These are phyloP conservation scores for Tuctoria greenei DNA, from an alignment of 176 grass and related monocot species.

Conservation along the genomic window DNA sequence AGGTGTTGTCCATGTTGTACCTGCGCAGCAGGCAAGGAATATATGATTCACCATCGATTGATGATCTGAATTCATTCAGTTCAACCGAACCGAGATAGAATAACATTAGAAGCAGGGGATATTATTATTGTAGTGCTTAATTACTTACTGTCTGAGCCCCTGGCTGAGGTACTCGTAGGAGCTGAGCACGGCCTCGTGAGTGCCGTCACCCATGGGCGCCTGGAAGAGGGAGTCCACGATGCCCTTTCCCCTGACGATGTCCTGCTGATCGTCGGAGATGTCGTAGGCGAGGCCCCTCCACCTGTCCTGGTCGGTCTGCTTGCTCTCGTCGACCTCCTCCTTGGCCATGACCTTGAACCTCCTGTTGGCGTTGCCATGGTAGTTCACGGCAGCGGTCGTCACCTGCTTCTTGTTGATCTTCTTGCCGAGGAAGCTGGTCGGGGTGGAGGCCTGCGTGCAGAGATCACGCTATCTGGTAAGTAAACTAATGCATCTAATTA, in stretches of 20 bases:
- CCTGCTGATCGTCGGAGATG: constrained; percentile 87
- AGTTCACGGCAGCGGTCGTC: constrained; percentile 43
- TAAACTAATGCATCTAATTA: no score
- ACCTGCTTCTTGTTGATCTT: constrained; percentile 24
- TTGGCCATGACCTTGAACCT: constrained; percentile 45
- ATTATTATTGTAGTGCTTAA: no score
- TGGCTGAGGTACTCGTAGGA: constrained; percentile 93
- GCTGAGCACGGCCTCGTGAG: constrained; percentile 77
- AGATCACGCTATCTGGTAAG: no score
- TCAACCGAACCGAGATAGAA: no score
- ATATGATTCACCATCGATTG: no score
- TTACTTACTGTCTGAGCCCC: constrained; percentile 42
- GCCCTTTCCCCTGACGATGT: constrained; percentile 91
- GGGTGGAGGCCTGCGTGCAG: constrained; percentile 37
- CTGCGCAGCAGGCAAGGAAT: background rate
- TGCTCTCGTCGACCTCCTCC: constrained; percentile 51
- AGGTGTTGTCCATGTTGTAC: constrained; percentile 60
- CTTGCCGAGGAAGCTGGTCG: constrained; percentile 39
- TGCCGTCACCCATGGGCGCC: constrained; percentile 73
- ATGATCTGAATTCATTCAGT: no score
- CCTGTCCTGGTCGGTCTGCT: constrained; percentile 46
- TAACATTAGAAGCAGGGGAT: no score
- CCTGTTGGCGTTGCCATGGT: constrained; percentile 31
- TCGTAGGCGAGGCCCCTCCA: constrained; percentile 72
- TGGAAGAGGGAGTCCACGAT: constrained; percentile 71